Evolutionary conservation across 441 rosid genomes (phyloP), one percentile per base, ranked within the genome.

Genomic region (Manihot esculenta): DNA sequence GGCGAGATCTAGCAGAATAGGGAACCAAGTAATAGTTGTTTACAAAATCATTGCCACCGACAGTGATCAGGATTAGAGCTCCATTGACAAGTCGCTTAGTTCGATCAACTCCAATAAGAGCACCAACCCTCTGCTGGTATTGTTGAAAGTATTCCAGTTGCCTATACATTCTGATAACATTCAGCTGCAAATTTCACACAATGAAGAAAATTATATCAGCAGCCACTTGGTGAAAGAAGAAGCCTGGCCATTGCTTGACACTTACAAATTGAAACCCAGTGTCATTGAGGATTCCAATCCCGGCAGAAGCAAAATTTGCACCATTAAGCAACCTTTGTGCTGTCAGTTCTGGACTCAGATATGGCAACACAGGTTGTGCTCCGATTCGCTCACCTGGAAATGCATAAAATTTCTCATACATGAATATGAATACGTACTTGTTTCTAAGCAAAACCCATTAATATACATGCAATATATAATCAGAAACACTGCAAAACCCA

Each of bases 1-100:
- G 82, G 69, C 71, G 78, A 64, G 86, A 83, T 54, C 86, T 64
- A 5, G 75, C 63, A 45, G 84, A 83, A 67, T 26, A 73, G 38
- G 86, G 86, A 50, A 80, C 70, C 75, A 80, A 64, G 84, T 54
- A 30, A 30, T 30, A 83, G 76, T 80, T 83, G 78, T 83, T 83
- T 48, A 83, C 86, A 45, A 83, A 83, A 64, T 83, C 84, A 59
- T 83, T 83, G 21, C 84, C 86, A 26, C 86, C 84, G 1, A 80
- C 82, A 6, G 82, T 78, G 26, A 83, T 68, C 12, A 83, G 82
- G 63, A 78, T 77, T 5, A 83, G 78, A 9, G 80, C 82, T 26
- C 59, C 21, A 11, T 71, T 78, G 50, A 83, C 84, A 18, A 80
- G 78, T 58, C 57, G 66, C 58, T 71, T 47, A 13, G 86, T 47